Percentiles rank a stretch among this genome's conserved stretches.
phyloP scores from a whole-genome alignment of 163 green algal genomes.

The Chlamydomonas reinhardtii region DNA sequence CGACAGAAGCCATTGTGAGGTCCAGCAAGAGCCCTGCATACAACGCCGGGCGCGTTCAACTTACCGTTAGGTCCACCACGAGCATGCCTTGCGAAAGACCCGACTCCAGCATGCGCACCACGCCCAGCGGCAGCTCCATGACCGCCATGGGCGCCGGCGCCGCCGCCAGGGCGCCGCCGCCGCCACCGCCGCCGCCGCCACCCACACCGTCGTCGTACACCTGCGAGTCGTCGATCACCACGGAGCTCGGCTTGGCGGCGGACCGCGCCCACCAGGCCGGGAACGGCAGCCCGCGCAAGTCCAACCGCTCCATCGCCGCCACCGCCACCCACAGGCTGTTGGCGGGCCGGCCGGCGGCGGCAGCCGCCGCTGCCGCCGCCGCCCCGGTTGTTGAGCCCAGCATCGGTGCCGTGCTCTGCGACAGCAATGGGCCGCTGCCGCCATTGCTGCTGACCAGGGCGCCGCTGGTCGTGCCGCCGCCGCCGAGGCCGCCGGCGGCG shows the following conservation, averaged over 20 bases:
- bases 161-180: not conserved
- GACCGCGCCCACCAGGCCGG: constrained; percentile 37
- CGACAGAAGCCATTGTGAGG: too few species aligned
- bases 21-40: too few species aligned
- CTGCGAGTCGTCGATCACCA: constrained; percentile 22
- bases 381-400: not conserved
- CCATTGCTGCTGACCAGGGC: too few species aligned
- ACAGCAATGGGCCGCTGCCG: not conserved
- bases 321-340: constrained; percentile 15
- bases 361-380: too few species aligned
- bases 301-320: constrained; percentile 16
- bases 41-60: too few species aligned
- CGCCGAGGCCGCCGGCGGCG: too few species aligned
- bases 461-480: not conserved
- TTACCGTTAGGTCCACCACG: constrained; percentile 20
- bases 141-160: not conserved
- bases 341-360: not conserved
- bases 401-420: not conserved
- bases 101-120: constrained; percentile 7
- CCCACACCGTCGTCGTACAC: constrained; percentile 42
- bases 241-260: not conserved
- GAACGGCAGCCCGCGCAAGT: constrained; percentile 12
- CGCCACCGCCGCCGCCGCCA: not conserved
- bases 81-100: constrained; percentile 36
- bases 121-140: constrained; percentile 18